Evolutionary conservation across 2,329 filamentous ascomycete species (phyloP), one percentile per base, ranked within the genome.

Genomic region (Pseudohalonectria lignicola): DNA sequence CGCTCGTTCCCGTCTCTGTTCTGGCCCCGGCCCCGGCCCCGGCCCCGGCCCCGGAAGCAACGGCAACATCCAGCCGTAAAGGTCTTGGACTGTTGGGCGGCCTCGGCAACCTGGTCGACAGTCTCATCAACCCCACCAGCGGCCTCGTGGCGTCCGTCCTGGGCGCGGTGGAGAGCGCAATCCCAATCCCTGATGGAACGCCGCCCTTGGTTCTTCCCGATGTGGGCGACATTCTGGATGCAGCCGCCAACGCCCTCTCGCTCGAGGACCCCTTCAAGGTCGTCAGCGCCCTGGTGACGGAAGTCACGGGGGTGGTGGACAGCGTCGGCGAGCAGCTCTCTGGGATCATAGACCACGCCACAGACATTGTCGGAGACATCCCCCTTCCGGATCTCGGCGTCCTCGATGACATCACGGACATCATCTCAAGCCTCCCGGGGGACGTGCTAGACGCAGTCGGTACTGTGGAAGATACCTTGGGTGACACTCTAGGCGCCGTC

Each of bases 81-180:
- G n/a, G n/a, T n/a, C 29, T 18, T 12, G 36, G 36, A 13, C 26
- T 41, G 17, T 26, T 37, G 7, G 39, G 39, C 17, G 39, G 39
- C 21, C 29, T 41, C 11, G 38, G 38, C 19, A n/a, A n/a, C n/a
- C n/a, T n/a, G n/a, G n/a, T n/a, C n/a, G 25, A 23, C 13, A 31
- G 23, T 15, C 13, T 41, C 4, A 30, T 41, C 25, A 31, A 31
- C 17, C 31, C 31, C 4, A 19, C 26, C 31, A 23, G 23, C 7
- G 37, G 37, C 5, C 23, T 39, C 23, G 20, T 34, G 5, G 31
- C 16, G 21, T 16, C 16, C 8, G 31, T 39, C 20, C 20, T 31
- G 12, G 25, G 15, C 3, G 28, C 25, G 11, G 33, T 40, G 19
- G 16, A 18, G 20, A 20, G 26, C 11, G 34, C 36, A 16, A 19